phyloP scores from a whole-genome alignment of 352 stramenopile genomes.

The Pythium chondricola region DNA sequence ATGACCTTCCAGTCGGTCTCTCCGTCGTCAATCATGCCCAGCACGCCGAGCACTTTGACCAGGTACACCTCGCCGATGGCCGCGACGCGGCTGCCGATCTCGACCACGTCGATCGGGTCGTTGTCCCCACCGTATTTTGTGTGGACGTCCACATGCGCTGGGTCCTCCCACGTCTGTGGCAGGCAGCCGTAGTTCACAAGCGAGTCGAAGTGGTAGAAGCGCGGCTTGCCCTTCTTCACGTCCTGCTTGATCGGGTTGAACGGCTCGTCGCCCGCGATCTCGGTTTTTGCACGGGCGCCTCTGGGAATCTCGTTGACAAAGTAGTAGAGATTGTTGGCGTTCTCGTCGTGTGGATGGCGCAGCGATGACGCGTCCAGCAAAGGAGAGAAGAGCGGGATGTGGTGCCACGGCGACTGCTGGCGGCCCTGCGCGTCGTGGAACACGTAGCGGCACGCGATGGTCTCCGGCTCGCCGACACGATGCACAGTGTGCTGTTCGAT shows the following conservation, averaged over 20 bases:
- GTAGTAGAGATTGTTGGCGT: constrained; percentile 78
- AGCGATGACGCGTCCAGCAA: constrained; percentile 20
- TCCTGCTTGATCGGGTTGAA: constrained; percentile 97
- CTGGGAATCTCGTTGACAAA: constrained; percentile 94
- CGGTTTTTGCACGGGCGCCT: constrained; percentile 88
- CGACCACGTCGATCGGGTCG: constrained; percentile 98
- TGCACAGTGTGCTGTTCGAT: constrained; percentile 61
- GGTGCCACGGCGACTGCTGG: constrained; percentile 90
- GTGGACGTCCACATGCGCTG: constrained; percentile 90
- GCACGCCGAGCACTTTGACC: constrained; percentile 96
- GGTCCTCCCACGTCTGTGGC: constrained; percentile 99
- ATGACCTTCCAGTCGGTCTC: constrained; percentile 99
- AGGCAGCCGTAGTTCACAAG: constrained; percentile 97
- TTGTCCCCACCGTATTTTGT: constrained; percentile 93
- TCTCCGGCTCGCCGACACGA: constrained; percentile 48
- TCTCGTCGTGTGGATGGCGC: constrained; percentile 27
- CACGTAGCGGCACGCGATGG: constrained; percentile 76
- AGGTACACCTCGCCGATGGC: constrained; percentile 91
- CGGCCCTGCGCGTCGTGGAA: constrained; percentile 67
- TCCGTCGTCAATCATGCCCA: constrained; percentile 99
- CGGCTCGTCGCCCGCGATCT: constrained; percentile 88
- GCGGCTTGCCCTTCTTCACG: constrained; percentile 95
- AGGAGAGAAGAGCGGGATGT: constrained; percentile 82
- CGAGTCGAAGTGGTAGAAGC: constrained; percentile 84
- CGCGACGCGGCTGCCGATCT: constrained; percentile 93